Percentiles rank a stretch among this genome's conserved stretches.
Evolutionary conservation across 139 green algal species (phyloP).

Genomic region (Spirogloea muscicola): DNA sequence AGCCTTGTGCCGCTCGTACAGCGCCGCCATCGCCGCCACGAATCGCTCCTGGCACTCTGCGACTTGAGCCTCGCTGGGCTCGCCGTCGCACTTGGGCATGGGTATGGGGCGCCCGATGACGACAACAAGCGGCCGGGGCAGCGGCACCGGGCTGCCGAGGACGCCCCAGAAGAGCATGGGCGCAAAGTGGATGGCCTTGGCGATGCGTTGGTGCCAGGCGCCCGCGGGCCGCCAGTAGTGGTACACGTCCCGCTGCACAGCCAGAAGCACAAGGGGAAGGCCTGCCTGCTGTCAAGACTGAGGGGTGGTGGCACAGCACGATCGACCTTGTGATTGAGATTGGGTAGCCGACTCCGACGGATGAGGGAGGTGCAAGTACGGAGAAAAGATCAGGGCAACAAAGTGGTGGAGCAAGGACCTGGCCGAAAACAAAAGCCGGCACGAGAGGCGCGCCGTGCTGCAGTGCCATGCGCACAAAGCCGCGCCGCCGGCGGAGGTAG

Average conservation of each 20-base stretch:
- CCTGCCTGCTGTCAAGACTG: no score
- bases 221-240: slow-evolving; percentile 24
- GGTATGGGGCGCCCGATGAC: slow-evolving; percentile 30
- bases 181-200: slow-evolving; percentile 14
- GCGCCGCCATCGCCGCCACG: slow-evolving; percentile 13
- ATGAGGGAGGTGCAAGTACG: no score
- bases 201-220: slow-evolving; percentile 23
- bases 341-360: no score
- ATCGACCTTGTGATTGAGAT: no score
- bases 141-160: slow-evolving; percentile 8
- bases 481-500: slow-evolving; percentile 62
- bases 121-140: slow-evolving; percentile 13
- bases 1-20: slow-evolving; percentile 36
- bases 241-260: slow-evolving; percentile 69
- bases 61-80: slow-evolving; percentile 14
- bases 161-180: slow-evolving; percentile 46
- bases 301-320: no score
- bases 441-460: slow-evolving; percentile 63
- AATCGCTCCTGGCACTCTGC: slow-evolving; percentile 6
- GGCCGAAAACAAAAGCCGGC: slow-evolving; percentile 81
- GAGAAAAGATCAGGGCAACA: no score
- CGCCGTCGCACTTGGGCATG: background rate
- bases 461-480: slow-evolving; percentile 75
- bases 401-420: slow-evolving; percentile 44
- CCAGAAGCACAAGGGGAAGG: no score